Evolutionary conservation across 2,329 filamentous ascomycete genomes (phyloP), one percentile per base, ranked within the genome.

Genomic region (Diplodia scrobiculata): DNA sequence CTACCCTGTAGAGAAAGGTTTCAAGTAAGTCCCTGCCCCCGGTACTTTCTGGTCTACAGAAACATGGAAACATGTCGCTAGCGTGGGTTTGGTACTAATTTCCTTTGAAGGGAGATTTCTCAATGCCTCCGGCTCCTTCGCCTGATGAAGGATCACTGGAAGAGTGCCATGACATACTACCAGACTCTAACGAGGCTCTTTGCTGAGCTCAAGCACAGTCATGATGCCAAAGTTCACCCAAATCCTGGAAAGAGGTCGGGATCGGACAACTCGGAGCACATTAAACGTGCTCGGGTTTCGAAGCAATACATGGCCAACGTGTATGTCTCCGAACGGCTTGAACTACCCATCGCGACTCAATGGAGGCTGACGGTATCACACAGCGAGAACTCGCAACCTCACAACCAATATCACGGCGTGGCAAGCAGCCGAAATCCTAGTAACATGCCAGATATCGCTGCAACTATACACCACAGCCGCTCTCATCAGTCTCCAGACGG

Each of bases 81-180:
- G 21, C 5, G 6, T 11, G 10, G 2, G 1, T 38, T 17, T 27
- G 1, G 5, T 17, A 9, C 38, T 60, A 17, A 60, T 27, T 3
- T 60, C 1, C 4, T 21, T 1, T 2, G 6, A 1, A 66, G 65
- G 25, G 65, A 66, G 34, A 66, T 66, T 6, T 34, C 50, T 13
- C 38, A 27, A 36, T 52, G 48, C 41, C 48, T 66, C 25, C 36
- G 32, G 3, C 34, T 66, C 10, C 58, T 66, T 14, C 48, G 65
- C 9, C n/a, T 63, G 21, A 66, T 66, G 65, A 62, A 51, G 3
- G 65, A 62, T 19, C 65, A 66, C 36, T 66, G 65, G 65, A 66
- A 66, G 34, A 55, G 55, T 13, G 65, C 65, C 13, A 54, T 34
- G 48, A 62, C 59, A n/a, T 66, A 66, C 25, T 66, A 63, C n/a